Evolutionary conservation across 768 basidiomycete genomes (phyloP), one percentile per base, ranked within the genome.

Genomic region (Naganishia randhawae): DNA sequence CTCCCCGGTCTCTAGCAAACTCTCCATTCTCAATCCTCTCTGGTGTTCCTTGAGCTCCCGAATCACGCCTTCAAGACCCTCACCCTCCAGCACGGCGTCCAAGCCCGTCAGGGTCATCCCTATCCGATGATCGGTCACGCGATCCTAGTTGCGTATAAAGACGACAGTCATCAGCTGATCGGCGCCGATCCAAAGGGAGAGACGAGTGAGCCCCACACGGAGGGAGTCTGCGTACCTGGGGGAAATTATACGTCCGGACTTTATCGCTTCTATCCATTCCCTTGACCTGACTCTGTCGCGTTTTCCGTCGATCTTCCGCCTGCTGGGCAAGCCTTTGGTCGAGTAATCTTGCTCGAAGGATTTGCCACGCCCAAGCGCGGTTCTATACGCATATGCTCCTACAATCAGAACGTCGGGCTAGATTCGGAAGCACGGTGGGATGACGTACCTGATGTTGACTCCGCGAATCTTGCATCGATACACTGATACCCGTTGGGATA

Each of bases 391-490:
- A n/a, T n/a, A n/a, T n/a, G n/a, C n/a, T n/a, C n/a, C n/a, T n/a
- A n/a, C n/a, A n/a, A n/a, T n/a, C n/a, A n/a, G n/a, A n/a, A n/a
- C n/a, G n/a, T n/a, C n/a, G n/a, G n/a, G n/a, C n/a, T n/a, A n/a
- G 50, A 41, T 7, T n/a, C 16, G 37, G 32, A 45, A 37, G 22
- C 50, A 64, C 63, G 31, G 48, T n/a, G n/a, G n/a, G n/a, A 29
- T n/a, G 27, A 71, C 82, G 13, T 67, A 92, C 92, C 83, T 91
- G 89, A 78, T 98, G 95, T 75, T 99, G 96, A 77, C 89, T 91
- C 7, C 96, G 86, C 72, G 94, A 92, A 75, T 99, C 94, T 81
- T 99, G 96, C 91, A 97, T 98, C 9, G 92, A 93, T 10, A 98
- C 95, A 0, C 89, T 89, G 65, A 98, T 88, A 0, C 95, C 93